Evolutionary conservation across 148 eudicot genomes (phyloP).

Genomic region (Chenopodium album): DNA sequence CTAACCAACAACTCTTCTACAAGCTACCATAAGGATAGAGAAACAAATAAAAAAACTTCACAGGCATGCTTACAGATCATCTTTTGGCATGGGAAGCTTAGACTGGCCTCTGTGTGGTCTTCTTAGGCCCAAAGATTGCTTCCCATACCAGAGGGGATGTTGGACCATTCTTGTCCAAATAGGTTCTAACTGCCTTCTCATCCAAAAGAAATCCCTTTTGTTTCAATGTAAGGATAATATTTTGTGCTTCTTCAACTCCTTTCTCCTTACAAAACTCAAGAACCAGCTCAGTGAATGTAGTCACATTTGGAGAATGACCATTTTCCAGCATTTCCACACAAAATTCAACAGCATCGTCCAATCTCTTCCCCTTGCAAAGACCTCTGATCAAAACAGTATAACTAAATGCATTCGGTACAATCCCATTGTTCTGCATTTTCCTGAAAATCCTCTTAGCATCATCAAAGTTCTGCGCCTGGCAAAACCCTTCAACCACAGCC

Average conservation of each 20-base stretch:
- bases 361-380: slow-evolving; percentile 48
- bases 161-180: slow-evolving; percentile 72
- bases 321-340: slow-evolving; percentile 80
- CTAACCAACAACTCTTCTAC: background rate
- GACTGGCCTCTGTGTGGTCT: slow-evolving; percentile 28
- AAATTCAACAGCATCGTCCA: slow-evolving; percentile 68
- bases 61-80: slow-evolving; percentile 24
- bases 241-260: slow-evolving; percentile 74
- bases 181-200: slow-evolving; percentile 65
- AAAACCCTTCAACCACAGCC: slow-evolving; percentile 90
- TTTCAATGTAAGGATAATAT: slow-evolving; percentile 38
- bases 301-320: slow-evolving; percentile 70
- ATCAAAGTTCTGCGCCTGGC: slow-evolving; percentile 68
- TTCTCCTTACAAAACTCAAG: slow-evolving; percentile 69
- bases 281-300: slow-evolving; percentile 63
- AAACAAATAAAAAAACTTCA: slow-evolving; percentile 2
- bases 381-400: slow-evolving; percentile 64
- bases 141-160: slow-evolving; percentile 72
- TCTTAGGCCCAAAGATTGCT: slow-evolving; percentile 70
- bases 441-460: slow-evolving; percentile 77
- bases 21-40: slow-evolving; percentile 3
- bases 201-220: slow-evolving; percentile 67
- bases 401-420: slow-evolving; percentile 76
- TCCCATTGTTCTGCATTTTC: slow-evolving; percentile 77
- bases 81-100: slow-evolving; percentile 16